A percentile compares a stretch with the other conserved stretches of the same genome.
Conservation (phyloP, 2,329 filamentous ascomycete species). For the Biscogniauxia marginata region DNA sequence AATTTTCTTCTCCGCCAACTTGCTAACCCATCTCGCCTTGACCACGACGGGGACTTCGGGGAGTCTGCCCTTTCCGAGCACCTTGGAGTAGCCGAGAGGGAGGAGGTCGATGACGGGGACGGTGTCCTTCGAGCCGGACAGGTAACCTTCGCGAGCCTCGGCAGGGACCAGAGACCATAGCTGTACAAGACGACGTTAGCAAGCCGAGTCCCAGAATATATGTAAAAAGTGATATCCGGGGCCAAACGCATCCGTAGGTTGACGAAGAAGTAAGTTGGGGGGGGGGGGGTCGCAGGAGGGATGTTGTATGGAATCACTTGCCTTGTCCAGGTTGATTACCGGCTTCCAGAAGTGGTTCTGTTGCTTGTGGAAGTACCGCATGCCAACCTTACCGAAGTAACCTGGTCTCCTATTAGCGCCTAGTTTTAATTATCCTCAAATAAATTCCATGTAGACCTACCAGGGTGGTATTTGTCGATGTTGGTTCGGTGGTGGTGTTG, state of each 20-base stretch:
- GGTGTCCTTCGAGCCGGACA: constrained; percentile 79
- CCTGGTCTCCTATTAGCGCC: constrained; percentile 32
- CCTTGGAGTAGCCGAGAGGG: constrained; percentile 95
- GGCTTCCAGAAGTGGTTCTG: constrained; percentile 98
- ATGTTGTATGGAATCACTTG: too few relatives aligned
- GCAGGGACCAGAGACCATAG: constrained; percentile 92
- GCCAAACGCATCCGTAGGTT: too few relatives aligned
- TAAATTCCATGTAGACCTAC: neutral
- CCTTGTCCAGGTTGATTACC: constrained; percentile 98
- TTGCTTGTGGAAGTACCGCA: constrained; percentile 96
- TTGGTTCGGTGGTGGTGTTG: constrained; percentile 98
- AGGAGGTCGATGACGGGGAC: constrained; percentile 98
- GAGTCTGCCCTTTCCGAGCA: constrained; percentile 96
- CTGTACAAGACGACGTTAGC: constrained; percentile 43
- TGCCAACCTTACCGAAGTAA: constrained; percentile 98
- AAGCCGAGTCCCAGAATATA: neutral
- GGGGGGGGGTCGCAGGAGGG: too few relatives aligned
- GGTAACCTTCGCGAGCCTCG: constrained; percentile 92
- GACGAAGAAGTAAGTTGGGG: neutral
- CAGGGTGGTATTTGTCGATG: constrained; percentile 80
- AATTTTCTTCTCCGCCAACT: constrained; percentile 98
- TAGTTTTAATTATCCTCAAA: too few relatives aligned
- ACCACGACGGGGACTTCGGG: constrained; percentile 93
- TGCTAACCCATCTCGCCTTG: constrained; percentile 91
- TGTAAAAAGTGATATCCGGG: too few relatives aligned